Base-by-base conservation (phyloP, 805 yeast species). In the Sugiyamaella lignohabitans region DNA sequence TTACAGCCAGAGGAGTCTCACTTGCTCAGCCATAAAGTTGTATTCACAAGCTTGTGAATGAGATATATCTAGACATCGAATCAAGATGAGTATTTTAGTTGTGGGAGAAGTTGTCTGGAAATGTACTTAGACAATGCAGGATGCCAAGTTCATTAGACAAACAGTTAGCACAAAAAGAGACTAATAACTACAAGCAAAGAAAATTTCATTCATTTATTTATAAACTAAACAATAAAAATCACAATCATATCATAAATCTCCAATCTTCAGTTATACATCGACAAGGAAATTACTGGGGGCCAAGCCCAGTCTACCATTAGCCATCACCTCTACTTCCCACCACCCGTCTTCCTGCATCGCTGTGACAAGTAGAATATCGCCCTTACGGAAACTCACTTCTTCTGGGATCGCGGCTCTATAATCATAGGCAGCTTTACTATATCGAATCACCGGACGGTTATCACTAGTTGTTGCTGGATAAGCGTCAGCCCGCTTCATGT, bases 321-420 rank as follows among this genome's bases (percentile, higher is more conserved):
- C 68, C 29, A 72, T 48, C 18, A 78, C 76, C 54, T 80, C 87
- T 27, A 78, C 79, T 55, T 76, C 80, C 87, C 87, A 81, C 87
- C 87, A 80, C 1, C 84, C 84, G 54, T 80, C 87, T 19, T 79
- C 80, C 59, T 80, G 84, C 70, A 69, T 75, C 39, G 70, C 71
- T 16, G 79, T 55, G 2, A 80, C 75, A 47, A 77, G 63, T 41
- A 80, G 59, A 2, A 72, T 57, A 52, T 81, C 86, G 48, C 76
- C 78, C 56, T 78, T 78, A 38, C 74, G 69, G 66, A 80, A 81
- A 5, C 76, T 63, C 5, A 80, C 69, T 51, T 80, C 87, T 45
- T 76, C 81, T 14, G 80, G 78, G 21, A 80, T 75, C 2, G 73
- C 74, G 0, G 84, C 83, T 2, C 71, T 65, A 62, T 80, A 80